These are phyloP conservation scores for Fusarium sublunatum DNA, from an alignment of 2,329 filamentous ascomycete genomes.

Conservation along the genomic window DNA sequence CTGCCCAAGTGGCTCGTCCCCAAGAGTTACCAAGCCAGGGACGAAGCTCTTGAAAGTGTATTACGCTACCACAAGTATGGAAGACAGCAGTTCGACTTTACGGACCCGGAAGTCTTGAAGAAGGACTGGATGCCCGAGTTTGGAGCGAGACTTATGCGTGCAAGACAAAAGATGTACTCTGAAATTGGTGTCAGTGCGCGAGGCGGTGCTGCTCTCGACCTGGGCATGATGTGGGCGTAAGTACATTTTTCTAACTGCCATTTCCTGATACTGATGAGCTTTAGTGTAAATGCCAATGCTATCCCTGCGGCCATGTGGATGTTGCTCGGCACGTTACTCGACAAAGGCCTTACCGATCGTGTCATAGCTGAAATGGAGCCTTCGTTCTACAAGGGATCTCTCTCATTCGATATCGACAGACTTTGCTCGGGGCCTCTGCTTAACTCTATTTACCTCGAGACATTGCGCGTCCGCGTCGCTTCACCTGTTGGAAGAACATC, in stretches of 20 bases:
- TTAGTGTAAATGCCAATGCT: constrained; percentile 32
- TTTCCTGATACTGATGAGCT: accelerated
- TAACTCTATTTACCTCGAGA: constrained; percentile 52
- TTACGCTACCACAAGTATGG: constrained; percentile 30
- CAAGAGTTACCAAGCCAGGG: constrained; percentile 26
- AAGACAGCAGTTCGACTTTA: constrained; percentile 9
- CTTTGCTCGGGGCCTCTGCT: constrained; percentile 45
- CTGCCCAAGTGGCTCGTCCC: constrained; percentile 35
- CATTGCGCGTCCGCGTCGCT: constrained; percentile 46
- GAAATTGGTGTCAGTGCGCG: constrained; percentile 23
- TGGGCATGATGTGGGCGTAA: constrained; percentile 42
- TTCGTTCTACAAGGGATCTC: constrained; percentile 3
- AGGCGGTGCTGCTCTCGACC: constrained; percentile 34
- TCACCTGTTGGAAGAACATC: constrained; percentile 39
- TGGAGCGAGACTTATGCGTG: constrained; percentile 44
- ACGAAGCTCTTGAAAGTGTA: constrained; percentile 19
- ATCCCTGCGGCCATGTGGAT: constrained; percentile 43
- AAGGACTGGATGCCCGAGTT: constrained; percentile 41
- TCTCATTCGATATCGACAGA: constrained; percentile 31
- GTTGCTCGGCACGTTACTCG: constrained; percentile 25
- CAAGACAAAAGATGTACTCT: constrained; percentile 35
- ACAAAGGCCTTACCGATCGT: constrained; percentile 10
- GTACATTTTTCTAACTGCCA: background rate
- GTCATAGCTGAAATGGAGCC: constrained; percentile 34
- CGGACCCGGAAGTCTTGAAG: constrained; percentile 5